Conservation (phyloP, 106 monocot genomes). For the Dendrobium huoshanense region DNA sequence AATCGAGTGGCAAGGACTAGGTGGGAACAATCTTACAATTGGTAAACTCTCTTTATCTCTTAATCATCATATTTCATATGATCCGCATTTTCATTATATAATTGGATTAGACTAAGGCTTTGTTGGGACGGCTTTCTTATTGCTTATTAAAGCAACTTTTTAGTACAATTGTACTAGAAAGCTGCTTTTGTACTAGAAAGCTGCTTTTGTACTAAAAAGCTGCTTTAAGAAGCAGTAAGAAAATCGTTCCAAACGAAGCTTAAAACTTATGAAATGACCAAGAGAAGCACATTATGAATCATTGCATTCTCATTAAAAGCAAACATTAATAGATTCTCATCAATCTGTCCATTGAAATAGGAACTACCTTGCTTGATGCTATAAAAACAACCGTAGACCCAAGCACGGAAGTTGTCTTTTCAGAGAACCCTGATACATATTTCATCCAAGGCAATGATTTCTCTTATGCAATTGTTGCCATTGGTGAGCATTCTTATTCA, state of each 20-base stretch:
- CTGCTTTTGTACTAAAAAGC: too few relatives aligned
- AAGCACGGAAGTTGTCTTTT: constrained; percentile 24
- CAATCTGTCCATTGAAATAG: not conserved
- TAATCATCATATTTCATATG: not conserved
- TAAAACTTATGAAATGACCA: too few relatives aligned
- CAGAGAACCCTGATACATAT: constrained; percentile 19
- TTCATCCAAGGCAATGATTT: constrained; percentile 20
- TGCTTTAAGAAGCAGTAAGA: too few relatives aligned
- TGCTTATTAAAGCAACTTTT: too few relatives aligned
- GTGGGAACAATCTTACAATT: constrained; percentile 40
- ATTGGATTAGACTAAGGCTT: too few relatives aligned
- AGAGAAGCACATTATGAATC: too few relatives aligned
- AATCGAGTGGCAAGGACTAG: constrained; percentile 44
- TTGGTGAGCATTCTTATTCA: constrained; percentile 35
- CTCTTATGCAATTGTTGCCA: constrained; percentile 19
- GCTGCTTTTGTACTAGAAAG: too few relatives aligned
- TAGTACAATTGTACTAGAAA: too few relatives aligned
- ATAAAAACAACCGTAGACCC: constrained; percentile 31
- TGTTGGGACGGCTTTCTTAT: too few relatives aligned
- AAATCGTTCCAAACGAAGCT: too few relatives aligned
- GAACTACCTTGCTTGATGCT: constrained; percentile 11
- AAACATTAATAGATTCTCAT: not conserved
- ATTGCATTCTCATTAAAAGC: not conserved
- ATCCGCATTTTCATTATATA: too few relatives aligned
- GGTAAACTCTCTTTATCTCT: constrained; percentile 9